Conservation (phyloP, 2,329 filamentous ascomycete species). For the Tolypocladium inflatum region DNA sequence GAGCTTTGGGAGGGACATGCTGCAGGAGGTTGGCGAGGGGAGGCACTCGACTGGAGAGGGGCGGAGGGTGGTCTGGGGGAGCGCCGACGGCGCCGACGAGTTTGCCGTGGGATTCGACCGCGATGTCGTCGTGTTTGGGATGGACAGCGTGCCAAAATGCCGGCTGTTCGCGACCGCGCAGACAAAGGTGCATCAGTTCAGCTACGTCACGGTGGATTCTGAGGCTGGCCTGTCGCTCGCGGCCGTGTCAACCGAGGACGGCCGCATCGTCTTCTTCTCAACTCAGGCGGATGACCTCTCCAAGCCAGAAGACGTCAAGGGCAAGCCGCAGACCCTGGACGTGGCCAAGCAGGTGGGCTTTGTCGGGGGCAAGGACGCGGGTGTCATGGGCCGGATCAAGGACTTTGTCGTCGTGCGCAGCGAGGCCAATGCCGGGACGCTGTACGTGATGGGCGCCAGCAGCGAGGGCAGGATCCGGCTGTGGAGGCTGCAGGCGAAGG, state of each 20-base stretch:
- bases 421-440: conserved; percentile 24
- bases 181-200: conserved; percentile 77
- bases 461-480: conserved; percentile 81
- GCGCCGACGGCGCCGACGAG: conserved; percentile 60
- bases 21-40: conserved; percentile 68
- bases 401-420: conserved; percentile 64
- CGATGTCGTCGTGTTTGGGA: conserved; percentile 75
- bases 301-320: conserved; percentile 23
- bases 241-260: conserved; percentile 82
- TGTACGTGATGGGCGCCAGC: conserved; percentile 61
- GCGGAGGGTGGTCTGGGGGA: conserved; percentile 71
- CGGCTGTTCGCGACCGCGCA: conserved; percentile 56
- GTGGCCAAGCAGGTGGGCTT: conserved; percentile 63
- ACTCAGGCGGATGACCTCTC: conserved; percentile 44
- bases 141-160: conserved; percentile 76
- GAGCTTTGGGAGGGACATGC: conserved; percentile 66
- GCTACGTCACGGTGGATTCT: conserved; percentile 53
- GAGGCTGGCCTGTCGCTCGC: conserved; percentile 40
- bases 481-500: conserved; percentile 51
- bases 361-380: conserved; percentile 63
- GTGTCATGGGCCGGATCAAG: conserved; percentile 68
- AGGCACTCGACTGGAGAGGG: conserved; percentile 75
- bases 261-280: conserved; percentile 74
- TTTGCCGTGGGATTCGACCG: conserved; percentile 86
- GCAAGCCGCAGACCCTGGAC: conserved; percentile 26